Conservation (phyloP, 805 yeast genomes). For the Pichia cephalocereana region DNA sequence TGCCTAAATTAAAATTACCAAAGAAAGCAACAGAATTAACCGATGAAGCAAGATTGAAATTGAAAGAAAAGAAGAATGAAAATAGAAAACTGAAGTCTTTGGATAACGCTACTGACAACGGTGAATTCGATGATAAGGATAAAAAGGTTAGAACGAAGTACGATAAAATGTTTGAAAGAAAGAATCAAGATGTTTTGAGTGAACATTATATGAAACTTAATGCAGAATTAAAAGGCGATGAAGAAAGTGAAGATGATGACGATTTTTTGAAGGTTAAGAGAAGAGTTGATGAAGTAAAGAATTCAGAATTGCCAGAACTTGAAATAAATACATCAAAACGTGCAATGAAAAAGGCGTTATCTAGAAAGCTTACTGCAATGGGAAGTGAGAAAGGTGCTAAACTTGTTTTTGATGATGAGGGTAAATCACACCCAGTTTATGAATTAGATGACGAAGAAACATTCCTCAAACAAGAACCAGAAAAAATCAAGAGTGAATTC, state of each 20-base stretch:
- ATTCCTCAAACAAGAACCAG: constrained; percentile 60
- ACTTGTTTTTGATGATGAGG: constrained; percentile 87
- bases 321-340: constrained; percentile 61
- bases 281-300: constrained; percentile 59
- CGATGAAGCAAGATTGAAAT: constrained; percentile 30
- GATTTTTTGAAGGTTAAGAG: constrained; percentile 81
- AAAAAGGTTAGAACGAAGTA: constrained; percentile 71
- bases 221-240: constrained; percentile 27
- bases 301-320: constrained; percentile 56
- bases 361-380: constrained; percentile 65
- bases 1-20: constrained; percentile 78
- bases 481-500: constrained; percentile 51
- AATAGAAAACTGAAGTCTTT: constrained; percentile 60
- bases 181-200: constrained; percentile 84
- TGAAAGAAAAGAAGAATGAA: constrained; percentile 71
- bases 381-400: constrained; percentile 56
- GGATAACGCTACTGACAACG: constrained; percentile 52
- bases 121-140: constrained; percentile 38
- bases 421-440: constrained; percentile 82
- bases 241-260: constrained; percentile 35
- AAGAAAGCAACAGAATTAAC: constrained; percentile 33
- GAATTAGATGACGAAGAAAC: constrained; percentile 88
- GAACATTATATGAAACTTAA: constrained; percentile 79
- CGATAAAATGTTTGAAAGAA: constrained; percentile 92
- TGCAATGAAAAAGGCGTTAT: constrained; percentile 73